Percentiles rank a stretch among this genome's conserved stretches.
These are phyloP conservation scores for Cladobotryum mycophilum DNA, from an alignment of 2,329 filamentous ascomycete species.

Conservation along the genomic window DNA sequence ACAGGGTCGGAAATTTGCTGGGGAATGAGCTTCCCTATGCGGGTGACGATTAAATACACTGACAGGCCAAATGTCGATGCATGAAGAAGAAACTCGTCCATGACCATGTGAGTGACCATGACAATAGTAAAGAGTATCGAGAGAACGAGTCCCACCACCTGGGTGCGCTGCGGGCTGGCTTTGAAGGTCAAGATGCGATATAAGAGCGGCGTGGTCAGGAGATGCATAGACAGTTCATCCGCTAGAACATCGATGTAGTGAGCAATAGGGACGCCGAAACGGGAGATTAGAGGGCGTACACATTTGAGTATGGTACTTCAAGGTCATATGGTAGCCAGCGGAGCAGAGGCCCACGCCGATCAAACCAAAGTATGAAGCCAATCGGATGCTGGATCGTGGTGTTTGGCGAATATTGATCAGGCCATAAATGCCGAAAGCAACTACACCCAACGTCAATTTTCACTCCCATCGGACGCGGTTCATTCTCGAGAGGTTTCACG, in stretches of 20 bases:
- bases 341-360: slow-evolving; percentile 30
- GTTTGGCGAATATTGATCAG: slow-evolving; percentile 19
- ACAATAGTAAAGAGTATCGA: slow-evolving; percentile 23
- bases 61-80: slow-evolving; percentile 29
- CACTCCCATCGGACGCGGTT: not conserved
- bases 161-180: slow-evolving; percentile 19
- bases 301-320: slow-evolving; percentile 31
- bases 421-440: slow-evolving; percentile 33
- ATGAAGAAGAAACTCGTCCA: slow-evolving; percentile 37
- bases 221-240: slow-evolving; percentile 36
- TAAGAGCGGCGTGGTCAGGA: slow-evolving; percentile 34
- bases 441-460: slow-evolving; percentile 18
- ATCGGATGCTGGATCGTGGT: slow-evolving; percentile 19
- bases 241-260: slow-evolving; percentile 17
- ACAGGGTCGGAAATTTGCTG: slow-evolving; percentile 24
- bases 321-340: slow-evolving; percentile 27
- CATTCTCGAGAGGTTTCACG: not conserved
- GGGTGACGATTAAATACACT: slow-evolving; percentile 29
- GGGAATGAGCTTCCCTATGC: slow-evolving; percentile 24
- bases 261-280: not conserved
- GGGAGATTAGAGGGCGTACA: slow-evolving; percentile 17
- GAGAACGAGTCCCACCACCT: slow-evolving; percentile 16
- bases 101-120: slow-evolving; percentile 35
- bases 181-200: slow-evolving; percentile 34
- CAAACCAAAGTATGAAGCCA: slow-evolving; percentile 32